Conservation (phyloP, 495 filamentous ascomycete species). For the Neurospora sp. region DNA sequence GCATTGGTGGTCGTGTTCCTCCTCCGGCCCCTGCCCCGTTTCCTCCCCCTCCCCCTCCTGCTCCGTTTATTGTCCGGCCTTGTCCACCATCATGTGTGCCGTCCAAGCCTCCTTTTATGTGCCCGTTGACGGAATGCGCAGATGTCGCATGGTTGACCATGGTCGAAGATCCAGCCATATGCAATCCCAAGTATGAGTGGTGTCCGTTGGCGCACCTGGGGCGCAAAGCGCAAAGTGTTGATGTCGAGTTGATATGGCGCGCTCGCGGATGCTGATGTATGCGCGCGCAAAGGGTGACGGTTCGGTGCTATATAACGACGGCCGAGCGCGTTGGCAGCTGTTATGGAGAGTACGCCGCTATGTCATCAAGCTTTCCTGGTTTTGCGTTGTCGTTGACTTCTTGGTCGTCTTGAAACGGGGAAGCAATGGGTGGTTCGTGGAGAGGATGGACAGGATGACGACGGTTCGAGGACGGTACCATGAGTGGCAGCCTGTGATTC, state of each 20-base stretch:
- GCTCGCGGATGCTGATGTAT: not conserved
- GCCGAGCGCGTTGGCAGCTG: not conserved
- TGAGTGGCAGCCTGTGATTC: not conserved
- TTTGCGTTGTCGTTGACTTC: not conserved
- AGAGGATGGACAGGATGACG: not conserved
- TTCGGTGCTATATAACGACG: not conserved
- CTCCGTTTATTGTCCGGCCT: not conserved
- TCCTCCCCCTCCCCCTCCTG: not conserved
- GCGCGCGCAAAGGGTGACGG: not conserved
- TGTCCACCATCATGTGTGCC: not conserved
- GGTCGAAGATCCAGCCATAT: conserved; percentile 16
- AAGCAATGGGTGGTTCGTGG: not conserved
- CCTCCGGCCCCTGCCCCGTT: conserved; percentile 2
- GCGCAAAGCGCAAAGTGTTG: not conserved
- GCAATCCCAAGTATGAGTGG: not conserved
- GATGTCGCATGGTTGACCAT: conserved; percentile 11
- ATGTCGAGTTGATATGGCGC: not conserved
- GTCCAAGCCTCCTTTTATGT: not conserved
- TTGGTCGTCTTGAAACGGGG: not conserved
- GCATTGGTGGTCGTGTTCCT: conserved; percentile 35
- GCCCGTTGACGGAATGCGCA: not conserved
- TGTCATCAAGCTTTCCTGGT: not conserved
- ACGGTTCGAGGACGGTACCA: not conserved
- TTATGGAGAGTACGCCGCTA: not conserved
- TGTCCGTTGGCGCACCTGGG: not conserved